Conservation (phyloP, 2,329 filamentous ascomycete genomes). For the Raffaelea albimanens region DNA sequence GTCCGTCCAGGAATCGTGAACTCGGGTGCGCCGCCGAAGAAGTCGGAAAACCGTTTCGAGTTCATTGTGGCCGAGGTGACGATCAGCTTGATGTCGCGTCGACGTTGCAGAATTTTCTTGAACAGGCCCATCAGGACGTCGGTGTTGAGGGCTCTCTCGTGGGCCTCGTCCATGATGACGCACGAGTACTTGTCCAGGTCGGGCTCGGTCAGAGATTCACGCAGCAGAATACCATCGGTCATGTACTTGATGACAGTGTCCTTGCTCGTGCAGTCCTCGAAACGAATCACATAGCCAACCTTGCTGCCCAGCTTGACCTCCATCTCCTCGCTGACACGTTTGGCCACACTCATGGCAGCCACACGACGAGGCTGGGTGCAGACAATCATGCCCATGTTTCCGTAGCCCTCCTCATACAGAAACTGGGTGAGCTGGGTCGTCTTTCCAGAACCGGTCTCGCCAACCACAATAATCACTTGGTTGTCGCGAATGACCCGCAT, state of each 20-base stretch:
- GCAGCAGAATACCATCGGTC: slow-evolving; percentile 90
- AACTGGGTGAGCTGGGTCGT: slow-evolving; percentile 97
- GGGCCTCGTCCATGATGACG: slow-evolving; percentile 99
- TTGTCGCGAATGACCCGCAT: slow-evolving; percentile 90
- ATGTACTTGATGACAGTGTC: slow-evolving; percentile 98
- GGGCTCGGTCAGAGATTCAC: slow-evolving; percentile 85
- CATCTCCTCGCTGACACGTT: slow-evolving; percentile 98
- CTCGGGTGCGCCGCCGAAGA: slow-evolving; percentile 91
- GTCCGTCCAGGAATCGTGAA: slow-evolving; percentile 94
- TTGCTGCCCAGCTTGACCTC: slow-evolving; percentile 77
- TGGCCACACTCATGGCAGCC: slow-evolving; percentile 97
- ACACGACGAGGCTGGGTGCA: slow-evolving; percentile 96
- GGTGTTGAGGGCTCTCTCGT: slow-evolving; percentile 92
- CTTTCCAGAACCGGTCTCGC: slow-evolving; percentile 95
- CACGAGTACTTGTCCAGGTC: slow-evolving; percentile 95
- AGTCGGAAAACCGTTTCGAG: slow-evolving; percentile 87
- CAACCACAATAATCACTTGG: slow-evolving; percentile 92
- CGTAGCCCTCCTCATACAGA: slow-evolving; percentile 90
- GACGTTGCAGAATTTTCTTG: slow-evolving; percentile 87
- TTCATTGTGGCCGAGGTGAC: slow-evolving; percentile 99
- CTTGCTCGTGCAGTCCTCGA: slow-evolving; percentile 95
- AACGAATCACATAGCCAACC: slow-evolving; percentile 95
- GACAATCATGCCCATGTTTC: slow-evolving; percentile 77
- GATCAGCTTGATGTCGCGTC: slow-evolving; percentile 88
- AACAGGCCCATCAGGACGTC: slow-evolving; percentile 96